Evolutionary conservation across 148 eudicot genomes (phyloP), one percentile per base, ranked within the genome.

Genomic region (Mesembryanthemum crystallinum): DNA sequence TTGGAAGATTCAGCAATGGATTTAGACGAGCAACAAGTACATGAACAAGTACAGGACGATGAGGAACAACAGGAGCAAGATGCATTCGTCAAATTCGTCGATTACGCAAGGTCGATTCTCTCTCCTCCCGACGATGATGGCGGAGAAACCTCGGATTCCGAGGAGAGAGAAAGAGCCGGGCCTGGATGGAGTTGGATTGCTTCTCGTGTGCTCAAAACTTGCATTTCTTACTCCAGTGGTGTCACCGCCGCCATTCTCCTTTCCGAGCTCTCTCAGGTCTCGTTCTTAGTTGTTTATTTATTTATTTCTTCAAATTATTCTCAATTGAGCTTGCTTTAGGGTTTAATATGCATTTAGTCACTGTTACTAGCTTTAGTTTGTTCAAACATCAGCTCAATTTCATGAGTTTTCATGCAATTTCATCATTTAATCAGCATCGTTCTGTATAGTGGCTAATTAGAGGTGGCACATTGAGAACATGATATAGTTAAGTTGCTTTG

Each of bases 171-270:
- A 35, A 79, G 69, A 29, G 71, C 73, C 7, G 84, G 84, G 11
- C 94, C 92, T 11, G 89, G 90, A 0, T 93, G 97, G 98, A 86
- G 92, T 68, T 93, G 98, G 98, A 84, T 87, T 8, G 92, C 86
- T 21, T 83, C 81, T 75, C 90, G 97, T 69, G 85, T 93, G n/a
- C 94, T 93, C 61, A 93, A 77, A 64, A 91, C 88, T 17, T 93
- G 97, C 49, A 73, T 81, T 29, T 84, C 98, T 57, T 93, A 91
- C 75, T 93, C 98, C 25, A 89, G 92, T 33, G 98, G 98, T 10
- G 97, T 93, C 49, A 93, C 98, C 61, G 45, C 89, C n/a, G 98
- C 98, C 18, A 93, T 93, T 82, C 86, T 93, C 6, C 94, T 93
- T 49, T 87, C 98, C 20, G 96, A 93, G 67, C 89, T 93, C 67